Conservation (phyloP, 306 rosid genomes). For the Potentilla sterilis region DNA sequence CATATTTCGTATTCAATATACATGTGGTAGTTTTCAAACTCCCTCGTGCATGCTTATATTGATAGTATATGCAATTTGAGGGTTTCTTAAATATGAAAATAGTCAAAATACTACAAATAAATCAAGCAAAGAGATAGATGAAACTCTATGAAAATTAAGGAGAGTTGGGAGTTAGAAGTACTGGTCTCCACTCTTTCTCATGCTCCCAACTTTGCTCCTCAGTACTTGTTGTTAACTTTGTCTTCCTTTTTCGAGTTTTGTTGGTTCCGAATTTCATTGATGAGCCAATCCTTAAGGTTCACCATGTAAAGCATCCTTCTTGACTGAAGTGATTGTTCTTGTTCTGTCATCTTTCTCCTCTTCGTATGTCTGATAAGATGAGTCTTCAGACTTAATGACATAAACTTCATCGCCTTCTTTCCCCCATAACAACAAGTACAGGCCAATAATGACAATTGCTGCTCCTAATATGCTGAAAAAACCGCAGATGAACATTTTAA, state of each 20-base stretch:
- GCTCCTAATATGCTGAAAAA: slow-evolving; percentile 71
- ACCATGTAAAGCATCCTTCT: slow-evolving; percentile 8
- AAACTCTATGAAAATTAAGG: background rate
- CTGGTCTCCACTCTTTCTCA: background rate
- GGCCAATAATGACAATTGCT: slow-evolving; percentile 54
- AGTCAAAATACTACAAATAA: background rate
- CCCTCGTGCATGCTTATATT: slow-evolving; percentile 1
- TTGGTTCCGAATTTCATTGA: background rate
- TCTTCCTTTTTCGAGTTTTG: background rate
- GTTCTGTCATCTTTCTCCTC: background rate
- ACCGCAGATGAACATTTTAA: background rate
- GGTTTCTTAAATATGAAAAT: background rate
- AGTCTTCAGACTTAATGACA: slow-evolving; percentile 31
- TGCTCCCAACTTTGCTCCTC: background rate
- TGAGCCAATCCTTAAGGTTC: slow-evolving; percentile 18
- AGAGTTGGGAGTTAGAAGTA: background rate
- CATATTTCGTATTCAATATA: background rate
- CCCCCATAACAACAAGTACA: slow-evolving; percentile 77
- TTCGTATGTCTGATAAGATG: slow-evolving; percentile 18
- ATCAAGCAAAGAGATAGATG: background rate
- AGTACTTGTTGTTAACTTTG: background rate
- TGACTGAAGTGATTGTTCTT: background rate
- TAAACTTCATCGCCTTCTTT: slow-evolving; percentile 54
- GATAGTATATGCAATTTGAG: background rate
- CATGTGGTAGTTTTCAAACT: background rate